A percentile compares a stretch with the other conserved stretches of the same genome.
These are phyloP conservation scores for Sporothrix sp. DNA, from an alignment of 2,329 filamentous ascomycete genomes.

Conservation along the genomic window DNA sequence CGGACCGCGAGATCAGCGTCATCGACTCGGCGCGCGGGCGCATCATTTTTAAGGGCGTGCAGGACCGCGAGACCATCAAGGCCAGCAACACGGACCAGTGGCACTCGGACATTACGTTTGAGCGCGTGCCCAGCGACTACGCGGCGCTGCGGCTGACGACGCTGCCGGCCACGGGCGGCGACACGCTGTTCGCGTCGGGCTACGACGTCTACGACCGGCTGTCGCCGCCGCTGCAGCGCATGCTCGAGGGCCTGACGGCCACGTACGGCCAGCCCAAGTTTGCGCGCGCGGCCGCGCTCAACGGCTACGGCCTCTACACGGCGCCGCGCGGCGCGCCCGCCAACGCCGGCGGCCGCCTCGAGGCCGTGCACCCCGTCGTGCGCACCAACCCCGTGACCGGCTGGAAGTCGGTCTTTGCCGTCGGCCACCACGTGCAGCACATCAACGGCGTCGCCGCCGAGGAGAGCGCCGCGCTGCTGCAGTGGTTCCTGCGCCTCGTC, in stretches of 20 bases:
- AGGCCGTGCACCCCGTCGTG: conserved; percentile 44
- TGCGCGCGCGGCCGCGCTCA: conserved; percentile 34
- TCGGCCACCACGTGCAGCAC: conserved; percentile 40
- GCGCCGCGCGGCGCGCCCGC: conserved; percentile 37
- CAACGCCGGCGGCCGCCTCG: conserved; percentile 38
- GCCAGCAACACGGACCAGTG: conserved; percentile 22
- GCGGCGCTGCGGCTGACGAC: conserved; percentile 33
- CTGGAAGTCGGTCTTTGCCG: conserved; percentile 46
- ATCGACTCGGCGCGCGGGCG: conserved; percentile 33
- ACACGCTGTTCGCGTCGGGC: conserved; percentile 57
- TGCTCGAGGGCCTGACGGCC: conserved; percentile 49
- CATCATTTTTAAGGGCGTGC: conserved; percentile 6
- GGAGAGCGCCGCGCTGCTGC: conserved; percentile 38
- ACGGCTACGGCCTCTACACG: conserved; percentile 37
- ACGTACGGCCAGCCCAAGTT: conserved; percentile 43
- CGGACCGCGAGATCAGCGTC: conserved; percentile 37
- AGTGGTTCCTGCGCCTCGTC: conserved; percentile 41
- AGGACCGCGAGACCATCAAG: neutral
- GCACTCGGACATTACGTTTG: conserved; percentile 41
- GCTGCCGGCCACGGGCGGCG: conserved; percentile 33
- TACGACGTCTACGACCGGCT: conserved; percentile 59
- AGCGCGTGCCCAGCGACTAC: conserved; percentile 37
- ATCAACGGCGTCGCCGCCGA: conserved; percentile 41
- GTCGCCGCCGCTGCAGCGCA: conserved; percentile 36
- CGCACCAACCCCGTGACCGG: conserved; percentile 49